Base-by-base conservation (phyloP, 1,284 basidiomycete species). In the Marasmius sp. region DNA sequence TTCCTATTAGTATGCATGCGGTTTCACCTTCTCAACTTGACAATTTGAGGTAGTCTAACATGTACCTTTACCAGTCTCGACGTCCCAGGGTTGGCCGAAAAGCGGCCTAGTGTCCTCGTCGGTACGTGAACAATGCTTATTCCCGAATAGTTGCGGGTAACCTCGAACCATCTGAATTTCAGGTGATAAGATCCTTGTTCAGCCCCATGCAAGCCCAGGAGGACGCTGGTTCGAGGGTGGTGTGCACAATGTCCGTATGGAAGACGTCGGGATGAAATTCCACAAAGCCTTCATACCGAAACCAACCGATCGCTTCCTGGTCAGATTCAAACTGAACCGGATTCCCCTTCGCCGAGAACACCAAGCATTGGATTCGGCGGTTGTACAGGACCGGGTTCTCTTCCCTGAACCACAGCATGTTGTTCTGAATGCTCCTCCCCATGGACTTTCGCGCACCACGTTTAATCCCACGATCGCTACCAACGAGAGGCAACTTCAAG, bases 251-350 rank as follows among this genome's bases (percentile, higher is more conserved):
- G 79, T 88, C 3, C 80, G 75, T 18, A 74, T 78, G 53, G 71
- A 74, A 18, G 79, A 83, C 68, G 85, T 89, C 14, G 81, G 80
- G 0, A 74, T 89, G 3, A 72, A 74, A 18, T 87, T 89, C 67
- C 73, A 83, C 60, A 34, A 64, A 0, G 78, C 78, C 0, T 89
- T 89, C 70, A 65, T 66, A 16, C 66, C 66, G n/a, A 72, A 69
- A 65, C 63, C 67, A 41, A 51, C 60, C 6, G 70, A 69, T 0
- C 74, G 66, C 1, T 85, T 79, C 68, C 76, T 80, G 52, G 78
- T 86, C 6, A 77, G 79, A 0, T 89, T 88, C 72, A 82, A 81
- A 65, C 68, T 86, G n/a, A 86, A 85, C 61, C 79, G 86, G 0
- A 76, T 77, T 49, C 80, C 84, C 0, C 61, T 84, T 6, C 76